A percentile compares a stretch with the other conserved stretches of the same genome.
Conservation (phyloP, 2,329 filamentous ascomycete genomes). For the Colletotrichum neosansevieriae region DNA sequence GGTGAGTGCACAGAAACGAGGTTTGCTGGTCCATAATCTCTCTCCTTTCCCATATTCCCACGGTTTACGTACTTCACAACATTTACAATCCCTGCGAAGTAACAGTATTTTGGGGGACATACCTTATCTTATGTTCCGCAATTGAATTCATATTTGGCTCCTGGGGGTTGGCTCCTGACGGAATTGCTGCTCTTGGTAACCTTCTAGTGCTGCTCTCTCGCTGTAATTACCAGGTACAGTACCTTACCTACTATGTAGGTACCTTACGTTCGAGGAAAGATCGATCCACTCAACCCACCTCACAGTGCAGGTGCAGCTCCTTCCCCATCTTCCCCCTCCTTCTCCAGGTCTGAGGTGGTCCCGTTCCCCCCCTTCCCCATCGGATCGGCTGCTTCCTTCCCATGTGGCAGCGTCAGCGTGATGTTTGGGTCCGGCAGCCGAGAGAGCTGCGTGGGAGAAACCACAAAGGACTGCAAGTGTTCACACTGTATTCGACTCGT, state of each 20-base stretch:
- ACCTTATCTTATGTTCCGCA: no score
- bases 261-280: not conserved
- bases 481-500: constrained; percentile 8
- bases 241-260: no score
- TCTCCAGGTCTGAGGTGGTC: constrained; percentile 4
- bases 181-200: not conserved
- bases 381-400: constrained; percentile 22
- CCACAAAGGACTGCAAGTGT: no score
- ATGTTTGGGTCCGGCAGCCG: no score
- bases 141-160: no score
- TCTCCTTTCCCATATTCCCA: not conserved
- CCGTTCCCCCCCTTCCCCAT: constrained; percentile 10
- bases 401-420: not conserved
- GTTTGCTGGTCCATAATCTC: not conserved
- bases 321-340: not conserved
- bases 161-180: constrained; percentile 12
- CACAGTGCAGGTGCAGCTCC: not conserved
- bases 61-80: not conserved
- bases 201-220: no score
- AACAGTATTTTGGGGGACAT: not conserved
- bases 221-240: no score
- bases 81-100: constrained; percentile 1
- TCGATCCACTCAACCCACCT: not conserved
- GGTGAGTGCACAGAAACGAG: not conserved
- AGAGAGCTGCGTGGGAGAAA: no score